Evolutionary conservation across 371 early-diverging fungal species (phyloP).

Genomic region (Capillidium rhysosporum): DNA sequence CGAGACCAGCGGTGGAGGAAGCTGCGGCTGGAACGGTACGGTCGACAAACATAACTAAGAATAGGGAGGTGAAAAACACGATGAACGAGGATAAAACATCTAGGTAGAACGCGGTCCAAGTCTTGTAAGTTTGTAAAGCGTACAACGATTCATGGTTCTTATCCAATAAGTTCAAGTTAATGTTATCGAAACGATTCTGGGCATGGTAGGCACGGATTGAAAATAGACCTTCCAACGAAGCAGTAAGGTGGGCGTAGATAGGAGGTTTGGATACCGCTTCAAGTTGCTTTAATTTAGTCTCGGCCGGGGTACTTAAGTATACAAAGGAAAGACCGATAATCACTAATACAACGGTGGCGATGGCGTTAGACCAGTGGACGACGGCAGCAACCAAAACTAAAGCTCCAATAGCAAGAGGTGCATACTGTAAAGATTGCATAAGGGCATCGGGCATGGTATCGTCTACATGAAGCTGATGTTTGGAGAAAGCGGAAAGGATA

Average conservation of each 20-base stretch:
- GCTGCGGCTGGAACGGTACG: too few species aligned
- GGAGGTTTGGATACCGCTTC: constrained; percentile 68
- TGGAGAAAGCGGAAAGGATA: constrained; percentile 69
- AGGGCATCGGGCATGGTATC: constrained; percentile 45
- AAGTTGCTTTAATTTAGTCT: constrained; percentile 57
- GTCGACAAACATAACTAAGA: constrained; percentile 41
- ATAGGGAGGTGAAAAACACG: constrained; percentile 35
- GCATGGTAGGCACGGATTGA: constrained; percentile 73
- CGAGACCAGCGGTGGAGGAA: too few species aligned
- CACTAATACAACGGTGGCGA: too few species aligned
- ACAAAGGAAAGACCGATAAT: constrained; percentile 42
- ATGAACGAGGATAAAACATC: constrained; percentile 50
- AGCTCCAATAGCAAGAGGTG: constrained; percentile 30
- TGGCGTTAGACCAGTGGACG: constrained; percentile 26
- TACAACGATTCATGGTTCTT: constrained; percentile 59
- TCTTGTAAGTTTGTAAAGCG: constrained; percentile 55
- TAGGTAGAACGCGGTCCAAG: constrained; percentile 83
- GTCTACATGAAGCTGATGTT: constrained; percentile 71
- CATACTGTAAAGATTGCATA: constrained; percentile 19
- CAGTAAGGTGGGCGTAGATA: constrained; percentile 65
- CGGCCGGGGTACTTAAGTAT: constrained; percentile 43
- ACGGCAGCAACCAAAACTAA: constrained; percentile 37
- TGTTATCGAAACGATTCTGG: constrained; percentile 40
- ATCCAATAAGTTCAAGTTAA: constrained; percentile 56
- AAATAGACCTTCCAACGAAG: constrained; percentile 45